These are phyloP conservation scores for Austroboletus festivus DNA, from an alignment of 768 basidiomycete genomes.

Conservation along the genomic window DNA sequence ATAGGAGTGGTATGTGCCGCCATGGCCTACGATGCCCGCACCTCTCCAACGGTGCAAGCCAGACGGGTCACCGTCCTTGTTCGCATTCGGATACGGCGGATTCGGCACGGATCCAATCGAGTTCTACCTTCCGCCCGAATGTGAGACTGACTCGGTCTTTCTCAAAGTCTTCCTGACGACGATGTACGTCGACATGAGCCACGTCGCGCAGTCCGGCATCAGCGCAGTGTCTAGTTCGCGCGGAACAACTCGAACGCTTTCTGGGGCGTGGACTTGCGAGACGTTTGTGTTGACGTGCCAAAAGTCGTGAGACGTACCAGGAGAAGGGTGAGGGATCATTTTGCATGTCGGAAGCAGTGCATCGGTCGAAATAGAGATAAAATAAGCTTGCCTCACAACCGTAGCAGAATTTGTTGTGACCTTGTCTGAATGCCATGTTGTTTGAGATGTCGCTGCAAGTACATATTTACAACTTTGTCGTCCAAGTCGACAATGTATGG, in stretches of 20 bases:
- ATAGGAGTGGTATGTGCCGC: conserved; percentile 19
- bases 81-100: conserved; percentile 20
- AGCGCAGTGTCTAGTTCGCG: neutral
- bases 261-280: conserved; percentile 14
- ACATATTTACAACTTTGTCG: too few relatives aligned
- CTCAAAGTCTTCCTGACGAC: conserved; percentile 23
- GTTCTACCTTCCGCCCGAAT: conserved; percentile 7
- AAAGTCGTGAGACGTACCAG: conserved; percentile 2
- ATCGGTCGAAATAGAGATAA: too few relatives aligned
- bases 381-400: too few relatives aligned
- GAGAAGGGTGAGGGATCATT: too few relatives aligned
- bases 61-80: conserved; percentile 9
- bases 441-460: too few relatives aligned
- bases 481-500: too few relatives aligned
- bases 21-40: neutral
- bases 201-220: conserved; percentile 10
- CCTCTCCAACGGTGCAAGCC: conserved; percentile 4
- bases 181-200: conserved; percentile 17
- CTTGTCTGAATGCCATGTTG: too few relatives aligned
- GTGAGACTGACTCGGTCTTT: conserved; percentile 15
- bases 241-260: neutral
- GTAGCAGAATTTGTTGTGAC: too few relatives aligned
- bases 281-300: conserved; percentile 21
- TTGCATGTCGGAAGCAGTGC: too few relatives aligned
- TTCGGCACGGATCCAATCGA: conserved; percentile 20